These are phyloP conservation scores for Elasticomyces elasticus DNA, from an alignment of 495 filamentous ascomycete genomes.

Conservation along the genomic window DNA sequence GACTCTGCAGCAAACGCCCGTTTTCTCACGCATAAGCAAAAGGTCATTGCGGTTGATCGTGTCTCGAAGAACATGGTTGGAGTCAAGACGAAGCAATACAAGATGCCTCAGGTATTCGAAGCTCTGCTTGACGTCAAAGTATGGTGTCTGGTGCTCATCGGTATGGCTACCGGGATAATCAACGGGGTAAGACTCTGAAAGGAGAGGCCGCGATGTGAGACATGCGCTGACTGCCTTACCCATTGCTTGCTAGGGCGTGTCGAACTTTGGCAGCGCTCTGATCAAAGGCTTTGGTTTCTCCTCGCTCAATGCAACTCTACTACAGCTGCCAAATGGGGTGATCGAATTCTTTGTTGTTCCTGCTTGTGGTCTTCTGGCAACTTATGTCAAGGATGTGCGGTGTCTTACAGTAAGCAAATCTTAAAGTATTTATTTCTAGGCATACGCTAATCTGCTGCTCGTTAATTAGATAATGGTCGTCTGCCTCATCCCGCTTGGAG, in stretches of 20 bases:
- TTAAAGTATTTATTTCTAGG: too few relatives aligned
- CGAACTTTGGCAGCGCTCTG: slow-evolving; percentile 32
- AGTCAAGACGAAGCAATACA: slow-evolving; percentile 16
- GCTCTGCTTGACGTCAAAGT: slow-evolving; percentile 17
- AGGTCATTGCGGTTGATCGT: slow-evolving; percentile 15
- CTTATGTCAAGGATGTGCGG: slow-evolving; percentile 27
- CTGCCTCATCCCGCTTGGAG: slow-evolving; percentile 38
- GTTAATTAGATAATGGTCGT: slow-evolving; percentile 30
- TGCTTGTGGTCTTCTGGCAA: slow-evolving; percentile 20
- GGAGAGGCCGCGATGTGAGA: too few relatives aligned
- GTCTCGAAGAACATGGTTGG: slow-evolving; percentile 12
- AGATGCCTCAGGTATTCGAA: slow-evolving; percentile 5
- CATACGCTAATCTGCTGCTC: too few relatives aligned
- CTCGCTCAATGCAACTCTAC: not conserved
- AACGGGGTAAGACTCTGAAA: too few relatives aligned
- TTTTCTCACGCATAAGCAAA: slow-evolving; percentile 13
- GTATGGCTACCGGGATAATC: slow-evolving; percentile 6
- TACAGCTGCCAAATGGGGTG: slow-evolving; percentile 18
- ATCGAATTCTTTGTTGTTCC: slow-evolving; percentile 22
- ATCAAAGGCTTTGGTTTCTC: slow-evolving; percentile 46
- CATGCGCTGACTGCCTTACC: too few relatives aligned
- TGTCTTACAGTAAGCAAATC: too few relatives aligned
- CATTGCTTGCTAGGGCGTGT: too few relatives aligned
- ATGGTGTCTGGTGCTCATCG: slow-evolving; percentile 5
- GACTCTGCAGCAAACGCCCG: slow-evolving; percentile 2